phyloP scores from a whole-genome alignment of 2,329 filamentous ascomycete species.

The Epichloe aotearoae region DNA sequence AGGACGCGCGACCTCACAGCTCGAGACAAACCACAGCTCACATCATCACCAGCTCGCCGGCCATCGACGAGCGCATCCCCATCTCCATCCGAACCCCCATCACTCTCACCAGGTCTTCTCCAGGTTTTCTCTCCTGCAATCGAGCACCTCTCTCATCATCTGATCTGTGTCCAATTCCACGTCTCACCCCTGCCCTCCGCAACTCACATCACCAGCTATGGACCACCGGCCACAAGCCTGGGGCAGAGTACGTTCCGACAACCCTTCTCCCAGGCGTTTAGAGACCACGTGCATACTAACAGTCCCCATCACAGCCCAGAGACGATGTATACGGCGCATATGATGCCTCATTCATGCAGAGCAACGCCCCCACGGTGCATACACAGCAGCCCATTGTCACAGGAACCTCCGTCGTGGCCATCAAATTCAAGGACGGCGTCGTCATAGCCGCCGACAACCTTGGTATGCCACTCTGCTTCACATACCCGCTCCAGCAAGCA shows the following conservation, averaged over 20 bases:
- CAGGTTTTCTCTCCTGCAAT: background rate
- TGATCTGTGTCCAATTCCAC: background rate
- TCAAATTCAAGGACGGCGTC: constrained; percentile 94
- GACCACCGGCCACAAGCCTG: constrained; percentile 62
- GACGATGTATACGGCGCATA: constrained; percentile 95
- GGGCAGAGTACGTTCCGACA: constrained; percentile 47
- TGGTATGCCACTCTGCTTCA: constrained; percentile 36
- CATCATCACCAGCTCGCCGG: constrained; percentile 8
- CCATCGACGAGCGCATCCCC: constrained; percentile 5
- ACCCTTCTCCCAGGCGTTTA: constrained; percentile 6
- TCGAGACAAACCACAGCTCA: constrained; percentile 1
- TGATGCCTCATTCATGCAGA: constrained; percentile 72
- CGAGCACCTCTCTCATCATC: background rate
- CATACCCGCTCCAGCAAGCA: background rate
- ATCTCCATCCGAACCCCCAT: background rate
- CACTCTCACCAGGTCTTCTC: background rate
- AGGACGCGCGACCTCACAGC: constrained; percentile 20
- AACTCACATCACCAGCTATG: constrained; percentile 29
- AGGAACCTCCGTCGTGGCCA: constrained; percentile 84
- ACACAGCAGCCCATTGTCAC: constrained; percentile 91
- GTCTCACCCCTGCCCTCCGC: background rate
- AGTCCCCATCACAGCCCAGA: constrained; percentile 53
- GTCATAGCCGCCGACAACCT: constrained; percentile 96
- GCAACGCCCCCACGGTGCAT: constrained; percentile 60
- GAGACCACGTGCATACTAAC: constrained; percentile 7